Conservation (phyloP, 257 asterid genomes). For the Buddleja alternifolia region DNA sequence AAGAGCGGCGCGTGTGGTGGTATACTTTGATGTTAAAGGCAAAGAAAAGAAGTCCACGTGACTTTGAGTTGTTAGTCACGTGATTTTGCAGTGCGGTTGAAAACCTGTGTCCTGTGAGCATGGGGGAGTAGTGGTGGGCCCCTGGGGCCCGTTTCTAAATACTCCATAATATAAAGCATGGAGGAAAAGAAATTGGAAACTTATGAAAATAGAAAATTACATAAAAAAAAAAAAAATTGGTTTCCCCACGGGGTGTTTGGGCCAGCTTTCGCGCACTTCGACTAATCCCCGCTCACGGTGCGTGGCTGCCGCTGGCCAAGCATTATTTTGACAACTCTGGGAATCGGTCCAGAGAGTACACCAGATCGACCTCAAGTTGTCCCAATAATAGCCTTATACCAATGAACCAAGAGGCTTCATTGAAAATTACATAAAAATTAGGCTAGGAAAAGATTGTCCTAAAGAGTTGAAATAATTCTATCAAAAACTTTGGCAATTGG, state of each 20-base stretch:
- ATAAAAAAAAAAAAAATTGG: too few relatives aligned
- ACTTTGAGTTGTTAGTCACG: slow-evolving; percentile 32
- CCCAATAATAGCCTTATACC: too few relatives aligned
- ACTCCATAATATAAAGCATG: slow-evolving; percentile 15
- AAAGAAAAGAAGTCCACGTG: slow-evolving; percentile 32
- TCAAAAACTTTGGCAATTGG: slow-evolving; percentile 10
- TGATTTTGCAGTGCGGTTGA: slow-evolving; percentile 19
- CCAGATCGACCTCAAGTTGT: too few relatives aligned
- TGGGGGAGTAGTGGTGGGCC: slow-evolving; percentile 27
- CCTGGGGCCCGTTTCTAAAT: slow-evolving; percentile 12
- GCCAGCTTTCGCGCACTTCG: too few relatives aligned
- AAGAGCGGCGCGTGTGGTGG: slow-evolving; percentile 37
- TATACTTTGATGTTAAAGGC: not conserved
- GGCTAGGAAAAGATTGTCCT: slow-evolving; percentile 7
- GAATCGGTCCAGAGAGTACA: too few relatives aligned
- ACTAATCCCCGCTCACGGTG: too few relatives aligned
- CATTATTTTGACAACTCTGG: too few relatives aligned
- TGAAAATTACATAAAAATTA: not conserved
- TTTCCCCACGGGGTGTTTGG: too few relatives aligned
- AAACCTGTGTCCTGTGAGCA: slow-evolving; percentile 2
- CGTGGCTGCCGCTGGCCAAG: too few relatives aligned
- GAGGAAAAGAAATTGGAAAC: not conserved
- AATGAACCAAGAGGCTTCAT: too few relatives aligned
- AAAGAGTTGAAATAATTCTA: slow-evolving; percentile 27
- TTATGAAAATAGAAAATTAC: slow-evolving; percentile 6